Evolutionary conservation across 441 rosid species (phyloP), one percentile per base, ranked within the genome.

Genomic region (Gossypium davidsonii): DNA sequence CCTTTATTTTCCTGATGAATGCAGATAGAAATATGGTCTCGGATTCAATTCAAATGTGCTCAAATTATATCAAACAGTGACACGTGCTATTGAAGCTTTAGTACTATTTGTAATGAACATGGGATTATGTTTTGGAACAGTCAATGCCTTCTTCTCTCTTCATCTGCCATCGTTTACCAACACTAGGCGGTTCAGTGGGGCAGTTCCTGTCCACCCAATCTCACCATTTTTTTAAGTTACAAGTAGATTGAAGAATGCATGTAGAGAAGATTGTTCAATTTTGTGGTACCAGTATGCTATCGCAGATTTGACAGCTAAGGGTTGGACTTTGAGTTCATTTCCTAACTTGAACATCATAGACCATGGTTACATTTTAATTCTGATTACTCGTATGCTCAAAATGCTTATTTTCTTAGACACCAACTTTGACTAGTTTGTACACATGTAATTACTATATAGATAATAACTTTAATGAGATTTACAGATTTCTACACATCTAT

Each of bases 151-250:
- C 20, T 6, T n/a, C 10, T 61, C 28, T 44, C 18, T 17, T 17
- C 18, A n/a, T 4, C 34, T 37, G 10, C 42, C 42, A 1, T 37
- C 17, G 23, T 60, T 25, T 46, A 46, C 18, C 31, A 44, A 48
- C 75, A 59, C 39, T 28, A 39, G 49, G 28, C 52, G 70, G 69
- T 49, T 51, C 75, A 18, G 2, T 31, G 49, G 60, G 61, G 42
- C 61, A 12, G 12, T 18, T 34, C 28, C 2, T 57, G 14, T 71
- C 15, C 11, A 15, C 23, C 60, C 15, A 28, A 51, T 10, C 42
- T 48, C 42, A 25, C 21, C 18, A 5, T 5, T 15, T 60, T 14
- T 63, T 63, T 18, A 20, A 55, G 42, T 37, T 37, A 7, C 8
- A 9, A 23, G 26, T 37, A 12, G 10, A 34, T 37, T 37, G 15